Conservation (phyloP, 1,284 basidiomycete genomes). For the Irpex lacteus region DNA sequence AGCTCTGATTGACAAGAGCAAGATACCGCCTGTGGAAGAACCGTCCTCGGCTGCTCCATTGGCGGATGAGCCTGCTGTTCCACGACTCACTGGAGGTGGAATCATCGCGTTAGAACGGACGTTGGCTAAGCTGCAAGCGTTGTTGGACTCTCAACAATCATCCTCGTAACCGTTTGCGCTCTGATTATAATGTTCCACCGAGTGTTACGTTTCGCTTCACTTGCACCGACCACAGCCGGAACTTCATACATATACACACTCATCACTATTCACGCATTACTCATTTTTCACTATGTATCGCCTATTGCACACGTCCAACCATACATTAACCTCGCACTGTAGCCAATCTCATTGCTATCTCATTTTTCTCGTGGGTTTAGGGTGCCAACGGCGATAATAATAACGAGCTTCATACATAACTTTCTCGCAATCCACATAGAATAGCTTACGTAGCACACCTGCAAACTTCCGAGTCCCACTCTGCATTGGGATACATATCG, state of each 20-base stretch:
- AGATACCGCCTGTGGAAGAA: constrained; percentile 18
- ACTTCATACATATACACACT: background rate
- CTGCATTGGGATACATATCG: too few relatives aligned
- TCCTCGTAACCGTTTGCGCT: background rate
- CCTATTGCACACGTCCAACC: background rate
- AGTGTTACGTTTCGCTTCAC: background rate
- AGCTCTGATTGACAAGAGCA: constrained; percentile 68
- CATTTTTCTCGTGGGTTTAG: background rate
- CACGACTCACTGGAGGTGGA: constrained; percentile 76
- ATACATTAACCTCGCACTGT: background rate
- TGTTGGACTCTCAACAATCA: constrained; percentile 18
- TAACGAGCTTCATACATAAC: too few relatives aligned
- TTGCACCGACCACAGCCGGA: background rate
- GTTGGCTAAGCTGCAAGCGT: constrained; percentile 39
- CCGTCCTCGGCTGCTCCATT: constrained; percentile 21
- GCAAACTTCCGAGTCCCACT: too few relatives aligned
- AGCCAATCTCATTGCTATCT: background rate
- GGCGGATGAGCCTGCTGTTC: constrained; percentile 65
- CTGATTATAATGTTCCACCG: background rate
- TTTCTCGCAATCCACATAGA: too few relatives aligned
- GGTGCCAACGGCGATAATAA: too few relatives aligned
- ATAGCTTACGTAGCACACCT: too few relatives aligned
- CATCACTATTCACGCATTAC: background rate
- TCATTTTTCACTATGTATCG: background rate
- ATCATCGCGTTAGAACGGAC: constrained; percentile 79